These are phyloP conservation scores for Pythium sukuiense DNA, from an alignment of 352 stramenopile species.

Conservation along the genomic window DNA sequence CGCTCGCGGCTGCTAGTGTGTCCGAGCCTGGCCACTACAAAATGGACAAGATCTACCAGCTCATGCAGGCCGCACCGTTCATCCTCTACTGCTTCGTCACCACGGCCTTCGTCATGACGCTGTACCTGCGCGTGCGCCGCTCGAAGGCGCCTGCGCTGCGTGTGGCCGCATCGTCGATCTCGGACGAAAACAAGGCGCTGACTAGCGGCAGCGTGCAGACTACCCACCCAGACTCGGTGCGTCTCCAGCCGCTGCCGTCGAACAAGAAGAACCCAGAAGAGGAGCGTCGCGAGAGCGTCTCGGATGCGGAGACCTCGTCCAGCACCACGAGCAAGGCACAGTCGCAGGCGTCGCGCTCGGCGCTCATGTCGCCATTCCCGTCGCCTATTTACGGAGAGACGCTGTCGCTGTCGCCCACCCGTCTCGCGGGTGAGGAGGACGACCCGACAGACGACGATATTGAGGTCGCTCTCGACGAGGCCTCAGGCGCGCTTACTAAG, in stretches of 20 bases:
- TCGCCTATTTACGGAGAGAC: slow-evolving; percentile 32
- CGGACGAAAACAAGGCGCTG: slow-evolving; percentile 40
- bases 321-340: slow-evolving; percentile 4
- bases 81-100: slow-evolving; percentile 83
- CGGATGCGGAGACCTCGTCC: not conserved
- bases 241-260: slow-evolving; percentile 16
- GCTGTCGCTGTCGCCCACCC: slow-evolving; percentile 25
- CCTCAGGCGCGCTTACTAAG: slow-evolving; percentile 36
- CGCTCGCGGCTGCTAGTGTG: slow-evolving; percentile 70
- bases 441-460: slow-evolving; percentile 41
- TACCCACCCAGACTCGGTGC: slow-evolving; percentile 15
- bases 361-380: slow-evolving; percentile 77
- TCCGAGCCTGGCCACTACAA: slow-evolving; percentile 77
- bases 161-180: slow-evolving; percentile 37
- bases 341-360: slow-evolving; percentile 27
- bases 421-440: slow-evolving; percentile 27
- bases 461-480: slow-evolving; percentile 59
- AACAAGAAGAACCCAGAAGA: slow-evolving; percentile 2
- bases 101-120: slow-evolving; percentile 79
- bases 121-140: slow-evolving; percentile 78
- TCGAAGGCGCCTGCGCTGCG: slow-evolving; percentile 79
- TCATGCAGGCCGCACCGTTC: slow-evolving; percentile 80
- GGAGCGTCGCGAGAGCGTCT: not conserved
- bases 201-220: slow-evolving; percentile 1
- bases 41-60: slow-evolving; percentile 84